Evolutionary conservation across 176 grass and related monocot genomes (phyloP).

Genomic region (Oryza glumipatula): DNA sequence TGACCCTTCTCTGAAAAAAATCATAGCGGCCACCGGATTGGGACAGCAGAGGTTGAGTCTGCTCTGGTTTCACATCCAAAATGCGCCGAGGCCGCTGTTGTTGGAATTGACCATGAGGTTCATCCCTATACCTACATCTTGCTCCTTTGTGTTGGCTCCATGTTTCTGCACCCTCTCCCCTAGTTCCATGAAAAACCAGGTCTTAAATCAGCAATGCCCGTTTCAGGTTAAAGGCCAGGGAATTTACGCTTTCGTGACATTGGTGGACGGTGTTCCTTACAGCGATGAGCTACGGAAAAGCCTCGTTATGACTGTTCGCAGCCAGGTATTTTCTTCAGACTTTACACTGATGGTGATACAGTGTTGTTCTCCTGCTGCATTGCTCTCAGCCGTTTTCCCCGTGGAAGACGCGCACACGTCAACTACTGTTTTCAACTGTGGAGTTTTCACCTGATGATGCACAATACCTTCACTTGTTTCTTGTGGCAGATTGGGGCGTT

Average conservation of each 20-base stretch:
- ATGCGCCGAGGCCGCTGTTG: slow-evolving; percentile 91
- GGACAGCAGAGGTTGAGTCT: slow-evolving; percentile 96
- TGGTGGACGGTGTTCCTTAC: slow-evolving; percentile 86
- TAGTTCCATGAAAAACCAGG: slow-evolving; percentile 25
- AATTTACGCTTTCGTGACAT: slow-evolving; percentile 94
- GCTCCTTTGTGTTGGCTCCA: not conserved
- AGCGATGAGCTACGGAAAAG: slow-evolving; percentile 91
- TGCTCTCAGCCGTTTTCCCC: no score
- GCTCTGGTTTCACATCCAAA: slow-evolving; percentile 93
- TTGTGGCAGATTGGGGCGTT: slow-evolving; percentile 84
- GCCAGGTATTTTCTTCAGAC: slow-evolving; percentile 58
- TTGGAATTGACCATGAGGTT: slow-evolving; percentile 98
- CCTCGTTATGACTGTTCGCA: slow-evolving; percentile 73
- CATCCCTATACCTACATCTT: not conserved
- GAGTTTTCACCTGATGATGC: no score
- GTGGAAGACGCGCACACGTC: no score
- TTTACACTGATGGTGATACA: not conserved
- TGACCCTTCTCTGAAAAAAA: slow-evolving; percentile 33
- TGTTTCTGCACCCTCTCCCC: not conserved
- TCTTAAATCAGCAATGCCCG: slow-evolving; percentile 8
- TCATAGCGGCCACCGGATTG: slow-evolving; percentile 87
- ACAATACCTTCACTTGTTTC: no score
- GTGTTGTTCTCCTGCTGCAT: no score
- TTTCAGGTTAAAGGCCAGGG: slow-evolving; percentile 94
- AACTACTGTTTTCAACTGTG: no score